phyloP scores from a whole-genome alignment of 169 alveolate genomes.

The Plasmodium fragile region DNA sequence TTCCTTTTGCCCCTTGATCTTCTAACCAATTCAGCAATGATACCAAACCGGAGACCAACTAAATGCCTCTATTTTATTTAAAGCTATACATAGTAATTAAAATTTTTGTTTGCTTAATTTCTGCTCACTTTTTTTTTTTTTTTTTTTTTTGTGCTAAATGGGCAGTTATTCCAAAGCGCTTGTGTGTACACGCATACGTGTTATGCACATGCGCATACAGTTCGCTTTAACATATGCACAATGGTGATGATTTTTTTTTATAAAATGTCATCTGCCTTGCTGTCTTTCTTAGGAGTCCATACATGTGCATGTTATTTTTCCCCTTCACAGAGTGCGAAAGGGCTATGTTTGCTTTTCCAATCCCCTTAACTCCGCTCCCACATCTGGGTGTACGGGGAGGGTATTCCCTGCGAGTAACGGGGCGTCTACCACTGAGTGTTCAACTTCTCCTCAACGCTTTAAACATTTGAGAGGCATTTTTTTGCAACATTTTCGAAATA shows the following conservation, averaged over 20 bases:
- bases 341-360: neutral
- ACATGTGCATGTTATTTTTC: neutral
- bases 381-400: neutral
- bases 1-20: neutral
- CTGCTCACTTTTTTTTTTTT: neutral
- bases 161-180: neutral
- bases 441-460: neutral
- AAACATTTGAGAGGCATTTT: neutral
- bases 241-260: neutral
- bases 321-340: neutral
- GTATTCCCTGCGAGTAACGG: neutral
- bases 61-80: neutral
- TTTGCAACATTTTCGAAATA: neutral
- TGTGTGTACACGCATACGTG: neutral
- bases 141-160: neutral
- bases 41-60: neutral
- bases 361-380: neutral
- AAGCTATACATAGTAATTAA: neutral
- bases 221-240: neutral
- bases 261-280: neutral
- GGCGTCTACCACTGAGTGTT: conserved; percentile 6
- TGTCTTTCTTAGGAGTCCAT: neutral
- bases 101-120: neutral
- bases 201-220: neutral
- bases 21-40: neutral